Evolutionary conservation across 73 alveolate species (phyloP).

Genomic region (Tetrahymena malaccensis): DNA sequence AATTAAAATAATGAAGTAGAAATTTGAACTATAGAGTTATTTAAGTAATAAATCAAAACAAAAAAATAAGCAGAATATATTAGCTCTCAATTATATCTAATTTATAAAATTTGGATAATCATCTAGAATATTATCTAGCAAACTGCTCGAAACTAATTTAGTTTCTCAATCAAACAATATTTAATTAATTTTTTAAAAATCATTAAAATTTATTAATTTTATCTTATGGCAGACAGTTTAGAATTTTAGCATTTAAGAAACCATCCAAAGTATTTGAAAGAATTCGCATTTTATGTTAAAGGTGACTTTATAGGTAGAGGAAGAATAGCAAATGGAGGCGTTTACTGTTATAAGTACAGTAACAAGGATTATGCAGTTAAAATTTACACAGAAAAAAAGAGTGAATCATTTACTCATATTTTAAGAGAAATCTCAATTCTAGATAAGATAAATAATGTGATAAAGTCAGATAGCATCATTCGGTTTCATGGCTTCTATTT

Average conservation of each 20-base stretch:
- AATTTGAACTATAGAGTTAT: no score
- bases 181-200: no score
- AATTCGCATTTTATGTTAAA: neutral
- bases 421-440: neutral
- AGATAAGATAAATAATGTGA: neutral
- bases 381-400: neutral
- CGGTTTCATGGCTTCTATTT: neutral
- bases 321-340: neutral
- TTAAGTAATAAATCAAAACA: no score
- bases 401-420: neutral
- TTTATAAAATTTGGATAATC: no score
- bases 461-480: neutral
- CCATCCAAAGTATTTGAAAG: neutral
- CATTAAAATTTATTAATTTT: neutral
- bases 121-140: neutral
- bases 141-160: neutral
- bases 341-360: neutral
- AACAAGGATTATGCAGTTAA: neutral
- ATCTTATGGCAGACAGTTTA: neutral
- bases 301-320: neutral
- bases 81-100: no score
- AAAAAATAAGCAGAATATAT: no score
- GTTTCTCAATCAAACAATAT: neutral
- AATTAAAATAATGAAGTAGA: no score
- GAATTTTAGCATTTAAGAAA: neutral